Evolutionary conservation across 1,284 basidiomycete genomes (phyloP).

Genomic region (Cutaneotrichosporon cavernicola): DNA sequence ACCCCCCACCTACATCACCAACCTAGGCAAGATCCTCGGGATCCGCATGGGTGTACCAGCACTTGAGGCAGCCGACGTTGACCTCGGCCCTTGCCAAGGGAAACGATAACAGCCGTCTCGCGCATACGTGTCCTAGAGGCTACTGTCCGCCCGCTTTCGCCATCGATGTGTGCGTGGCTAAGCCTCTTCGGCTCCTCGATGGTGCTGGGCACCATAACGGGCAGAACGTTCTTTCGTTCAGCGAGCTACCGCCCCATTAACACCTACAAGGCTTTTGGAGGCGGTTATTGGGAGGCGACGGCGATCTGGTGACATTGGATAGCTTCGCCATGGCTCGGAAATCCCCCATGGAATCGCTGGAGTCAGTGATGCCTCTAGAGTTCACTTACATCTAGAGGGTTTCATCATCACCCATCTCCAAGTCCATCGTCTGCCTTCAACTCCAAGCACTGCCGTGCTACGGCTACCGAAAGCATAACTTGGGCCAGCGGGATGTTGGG

Average conservation of each 20-base stretch:
- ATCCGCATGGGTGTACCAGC: not conserved
- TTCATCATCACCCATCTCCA: slow-evolving; percentile 10
- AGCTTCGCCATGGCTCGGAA: not conserved
- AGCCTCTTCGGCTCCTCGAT: not conserved
- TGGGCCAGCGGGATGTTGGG: not conserved
- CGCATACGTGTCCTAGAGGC: not conserved
- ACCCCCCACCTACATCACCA: not conserved
- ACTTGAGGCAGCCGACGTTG: not conserved
- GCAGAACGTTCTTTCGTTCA: not conserved
- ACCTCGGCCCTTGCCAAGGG: not conserved
- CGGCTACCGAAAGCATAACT: slow-evolving; percentile 9
- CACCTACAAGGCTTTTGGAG: not conserved
- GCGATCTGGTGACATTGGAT: not conserved
- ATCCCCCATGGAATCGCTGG: not conserved
- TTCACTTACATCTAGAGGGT: not conserved
- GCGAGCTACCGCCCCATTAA: not conserved
- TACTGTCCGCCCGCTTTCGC: not conserved
- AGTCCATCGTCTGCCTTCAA: slow-evolving; percentile 16
- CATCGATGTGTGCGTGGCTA: not conserved
- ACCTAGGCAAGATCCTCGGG: not conserved
- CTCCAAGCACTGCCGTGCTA: not conserved
- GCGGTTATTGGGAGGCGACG: not conserved
- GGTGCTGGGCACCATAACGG: not conserved
- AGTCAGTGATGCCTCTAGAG: not conserved
- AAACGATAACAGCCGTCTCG: not conserved